phyloP scores from a whole-genome alignment of 2,329 filamentous ascomycete species.

The Parascedosporium putredinis region DNA sequence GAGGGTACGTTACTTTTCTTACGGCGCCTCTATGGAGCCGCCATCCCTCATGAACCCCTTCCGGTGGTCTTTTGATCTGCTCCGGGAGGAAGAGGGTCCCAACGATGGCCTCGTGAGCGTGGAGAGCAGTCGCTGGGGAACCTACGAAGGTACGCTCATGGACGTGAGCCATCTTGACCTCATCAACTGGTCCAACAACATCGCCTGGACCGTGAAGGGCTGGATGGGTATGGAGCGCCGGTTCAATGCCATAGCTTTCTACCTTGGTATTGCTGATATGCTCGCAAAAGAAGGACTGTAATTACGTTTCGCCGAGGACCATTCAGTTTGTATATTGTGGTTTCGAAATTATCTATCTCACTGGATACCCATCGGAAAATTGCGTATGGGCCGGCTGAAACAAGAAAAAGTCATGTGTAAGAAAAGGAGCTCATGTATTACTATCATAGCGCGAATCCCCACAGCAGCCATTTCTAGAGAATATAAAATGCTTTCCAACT shows the following conservation, averaged over 20 bases:
- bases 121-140: conserved; percentile 49
- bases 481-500: no score
- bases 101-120: conserved; percentile 63
- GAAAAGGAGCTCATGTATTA: no score
- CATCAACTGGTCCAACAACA: conserved; percentile 57
- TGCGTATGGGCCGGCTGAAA: no score
- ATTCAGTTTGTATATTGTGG: neutral
- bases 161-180: conserved; percentile 53
- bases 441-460: no score
- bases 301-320: no score
- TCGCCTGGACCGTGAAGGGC: conserved; percentile 43
- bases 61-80: conserved; percentile 38
- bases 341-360: no score
- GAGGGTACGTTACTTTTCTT: conserved; percentile 56
- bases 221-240: conserved; percentile 43
- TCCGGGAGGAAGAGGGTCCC: conserved; percentile 41
- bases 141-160: conserved; percentile 52
- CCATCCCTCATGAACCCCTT: conserved; percentile 54
- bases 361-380: no score
- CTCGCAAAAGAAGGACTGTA: conserved; percentile 53
- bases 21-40: conserved; percentile 39
- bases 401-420: no score
- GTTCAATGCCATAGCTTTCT: conserved; percentile 59
- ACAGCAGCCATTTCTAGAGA: no score
- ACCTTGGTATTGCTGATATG: conserved; percentile 59